Base-by-base conservation (phyloP, 805 yeast genomes). In the Diddensiella transvaalensis region DNA sequence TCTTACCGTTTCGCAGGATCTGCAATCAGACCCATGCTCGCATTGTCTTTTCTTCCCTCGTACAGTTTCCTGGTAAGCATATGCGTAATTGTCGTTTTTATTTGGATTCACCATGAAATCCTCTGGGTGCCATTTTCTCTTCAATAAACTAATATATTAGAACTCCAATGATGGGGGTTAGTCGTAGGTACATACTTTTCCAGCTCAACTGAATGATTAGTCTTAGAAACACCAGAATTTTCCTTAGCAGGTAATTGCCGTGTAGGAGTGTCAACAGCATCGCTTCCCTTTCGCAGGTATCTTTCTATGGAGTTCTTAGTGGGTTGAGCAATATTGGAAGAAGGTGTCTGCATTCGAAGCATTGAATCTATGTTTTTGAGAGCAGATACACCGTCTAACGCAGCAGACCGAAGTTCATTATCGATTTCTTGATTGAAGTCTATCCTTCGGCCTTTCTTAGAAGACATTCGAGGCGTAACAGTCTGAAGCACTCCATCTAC, bases 31-130 rank as follows among this genome's bases (percentile, higher is more conserved):
- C 3, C 74, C 74, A 40, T 67, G 72, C 3, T 60, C 48, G 40
- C 72, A 64, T 2, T 57, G 52, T 2, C 74, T 57, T 6, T 55
- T 50, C 1, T 57, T 54, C 3, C 72, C 74, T 13, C 75, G 51
- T 1, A 67, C 46, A 2, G 66, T 67, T 29, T 66, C 67, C 8
- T 63, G 59, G 44, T 58, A 69, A 2, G 75, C 74, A 46, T 58
- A 57, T 2, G 49, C 50, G 3, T 52, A 17, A 6, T 60, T 55
- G n/a, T 59, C 57, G 39, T 66, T 68, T 44, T 47, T 49, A 3
- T 54, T 47, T 2, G 70, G 69, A 44, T 72, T 71, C 15, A 67
- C 59, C 18, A 65, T 60, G 53, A 72, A 72, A 48, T 72, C 76
- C 24, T 60, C 65, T 2, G 66, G 61, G 6, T 65, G 60, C 75